Evolutionary conservation across 805 yeast genomes (phyloP).

Genomic region (Monosporozyma unispora): DNA sequence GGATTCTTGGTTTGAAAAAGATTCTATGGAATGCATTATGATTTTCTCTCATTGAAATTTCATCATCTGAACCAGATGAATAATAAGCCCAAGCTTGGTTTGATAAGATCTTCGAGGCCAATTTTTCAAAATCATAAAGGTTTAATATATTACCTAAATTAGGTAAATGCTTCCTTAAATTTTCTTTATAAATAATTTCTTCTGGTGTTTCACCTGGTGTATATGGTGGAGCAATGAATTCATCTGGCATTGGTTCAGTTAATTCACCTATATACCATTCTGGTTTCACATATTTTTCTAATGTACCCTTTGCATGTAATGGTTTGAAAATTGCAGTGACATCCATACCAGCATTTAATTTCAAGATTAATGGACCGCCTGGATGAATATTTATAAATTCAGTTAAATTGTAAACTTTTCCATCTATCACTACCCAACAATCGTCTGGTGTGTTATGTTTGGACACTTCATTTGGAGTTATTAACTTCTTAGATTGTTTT

Average conservation of each 20-base stretch:
- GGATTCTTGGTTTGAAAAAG: conserved; percentile 75
- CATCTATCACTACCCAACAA: conserved; percentile 81
- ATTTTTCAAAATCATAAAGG: conserved; percentile 75
- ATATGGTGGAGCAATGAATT: conserved; percentile 22
- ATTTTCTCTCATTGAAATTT: conserved; percentile 80
- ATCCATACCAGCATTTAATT: conserved; percentile 74
- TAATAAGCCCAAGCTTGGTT: conserved; percentile 88
- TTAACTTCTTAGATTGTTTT: not conserved
- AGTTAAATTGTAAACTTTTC: conserved; percentile 70
- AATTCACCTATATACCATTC: conserved; percentile 57
- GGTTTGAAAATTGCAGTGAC: conserved; percentile 83
- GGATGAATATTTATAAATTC: conserved; percentile 73
- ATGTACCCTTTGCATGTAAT: conserved; percentile 82
- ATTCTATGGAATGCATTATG: conserved; percentile 83
- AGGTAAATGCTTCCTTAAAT: conserved; percentile 45
- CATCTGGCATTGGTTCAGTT: conserved; percentile 27
- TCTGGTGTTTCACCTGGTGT: conserved; percentile 30
- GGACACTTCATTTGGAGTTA: conserved; percentile 45
- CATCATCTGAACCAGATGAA: conserved; percentile 89
- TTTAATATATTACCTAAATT: conserved; percentile 63
- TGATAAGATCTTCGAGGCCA: conserved; percentile 72
- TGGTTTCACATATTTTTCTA: conserved; percentile 49
- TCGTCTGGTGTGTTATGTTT: conserved; percentile 61
- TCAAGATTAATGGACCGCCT: conserved; percentile 63
- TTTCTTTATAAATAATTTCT: conserved; percentile 22